Conservation (phyloP, 2,329 filamentous ascomycete genomes). For the Gliomastix tumulicola region DNA sequence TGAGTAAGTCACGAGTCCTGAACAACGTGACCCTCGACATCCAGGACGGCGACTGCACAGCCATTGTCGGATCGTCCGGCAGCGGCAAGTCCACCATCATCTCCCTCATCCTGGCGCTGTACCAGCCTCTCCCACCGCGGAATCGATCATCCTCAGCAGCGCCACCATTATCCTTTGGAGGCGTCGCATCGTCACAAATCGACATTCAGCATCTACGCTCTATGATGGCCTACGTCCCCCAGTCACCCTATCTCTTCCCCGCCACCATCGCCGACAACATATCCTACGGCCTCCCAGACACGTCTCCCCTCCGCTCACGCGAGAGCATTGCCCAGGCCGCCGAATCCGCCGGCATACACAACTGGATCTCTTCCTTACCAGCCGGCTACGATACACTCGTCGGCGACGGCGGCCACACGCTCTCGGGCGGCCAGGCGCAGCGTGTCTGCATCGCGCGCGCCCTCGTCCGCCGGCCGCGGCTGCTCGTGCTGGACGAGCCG, state of each 20-base stretch:
- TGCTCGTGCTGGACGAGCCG: conserved; percentile 82
- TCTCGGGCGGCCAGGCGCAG: conserved; percentile 81
- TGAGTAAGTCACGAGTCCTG: conserved; percentile 47
- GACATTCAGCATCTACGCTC: conserved; percentile 54
- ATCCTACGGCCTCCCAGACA: conserved; percentile 60
- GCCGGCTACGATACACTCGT: conserved; percentile 54
- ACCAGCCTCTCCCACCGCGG: conserved; percentile 43
- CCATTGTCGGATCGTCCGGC: conserved; percentile 77
- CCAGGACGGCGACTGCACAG: conserved; percentile 56
- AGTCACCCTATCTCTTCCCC: conserved; percentile 71
- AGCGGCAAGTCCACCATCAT: conserved; percentile 88
- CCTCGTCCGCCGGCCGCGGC: conserved; percentile 59
- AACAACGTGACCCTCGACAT: conserved; percentile 61
- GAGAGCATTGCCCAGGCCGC: conserved; percentile 44
- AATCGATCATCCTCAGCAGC: conserved; percentile 13
- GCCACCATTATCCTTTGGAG: conserved; percentile 57
- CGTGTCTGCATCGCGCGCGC: conserved; percentile 76
- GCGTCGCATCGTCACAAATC: conserved; percentile 47
- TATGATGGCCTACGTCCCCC: conserved; percentile 61
- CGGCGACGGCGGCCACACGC: conserved; percentile 65
- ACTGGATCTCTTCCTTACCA: conserved; percentile 68
- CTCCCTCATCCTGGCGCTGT: conserved; percentile 67
- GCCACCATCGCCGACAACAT: conserved; percentile 75
- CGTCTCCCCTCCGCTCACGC: conserved; percentile 39
- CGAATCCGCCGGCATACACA: conserved; percentile 58